Evolutionary conservation across 345 rosid genomes (phyloP).

Genomic region (Salix udensis): DNA sequence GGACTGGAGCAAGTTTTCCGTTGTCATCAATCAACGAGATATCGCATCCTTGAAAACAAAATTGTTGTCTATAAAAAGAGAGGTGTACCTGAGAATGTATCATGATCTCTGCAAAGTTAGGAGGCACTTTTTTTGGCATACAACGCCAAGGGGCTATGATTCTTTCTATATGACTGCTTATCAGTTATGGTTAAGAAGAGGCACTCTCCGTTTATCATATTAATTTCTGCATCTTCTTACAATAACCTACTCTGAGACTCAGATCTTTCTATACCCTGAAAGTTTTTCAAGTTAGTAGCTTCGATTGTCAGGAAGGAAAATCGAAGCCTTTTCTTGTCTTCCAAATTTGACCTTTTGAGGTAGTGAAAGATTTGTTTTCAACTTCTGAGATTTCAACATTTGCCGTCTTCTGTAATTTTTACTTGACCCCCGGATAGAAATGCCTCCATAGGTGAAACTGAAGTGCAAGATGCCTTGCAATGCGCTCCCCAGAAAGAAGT

Average conservation of each 20-base stretch:
- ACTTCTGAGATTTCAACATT: neutral
- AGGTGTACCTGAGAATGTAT: constrained; percentile 29
- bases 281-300: too few relatives aligned
- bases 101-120: constrained; percentile 29
- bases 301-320: too few relatives aligned
- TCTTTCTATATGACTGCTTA: constrained; percentile 48
- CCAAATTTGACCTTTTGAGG: neutral
- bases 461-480: too few relatives aligned
- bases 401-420: neutral
- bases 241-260: neutral
- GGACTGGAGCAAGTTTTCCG: constrained; percentile 46
- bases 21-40: constrained; percentile 32
- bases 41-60: constrained; percentile 22
- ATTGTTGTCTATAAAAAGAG: constrained; percentile 21
- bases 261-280: too few relatives aligned
- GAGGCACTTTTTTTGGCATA: constrained; percentile 44
- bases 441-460: neutral
- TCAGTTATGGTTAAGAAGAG: constrained; percentile 45
- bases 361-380: neutral
- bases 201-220: constrained; percentile 13
- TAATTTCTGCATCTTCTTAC: neutral
- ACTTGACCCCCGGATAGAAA: neutral
- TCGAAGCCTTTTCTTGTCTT: neutral
- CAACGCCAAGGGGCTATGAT: constrained; percentile 33
- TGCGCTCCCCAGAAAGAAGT: too few relatives aligned